Percentiles rank a stretch among this genome's conserved stretches.
Evolutionary conservation across 768 basidiomycete genomes (phyloP).

Genomic region (Mycena galericulata): DNA sequence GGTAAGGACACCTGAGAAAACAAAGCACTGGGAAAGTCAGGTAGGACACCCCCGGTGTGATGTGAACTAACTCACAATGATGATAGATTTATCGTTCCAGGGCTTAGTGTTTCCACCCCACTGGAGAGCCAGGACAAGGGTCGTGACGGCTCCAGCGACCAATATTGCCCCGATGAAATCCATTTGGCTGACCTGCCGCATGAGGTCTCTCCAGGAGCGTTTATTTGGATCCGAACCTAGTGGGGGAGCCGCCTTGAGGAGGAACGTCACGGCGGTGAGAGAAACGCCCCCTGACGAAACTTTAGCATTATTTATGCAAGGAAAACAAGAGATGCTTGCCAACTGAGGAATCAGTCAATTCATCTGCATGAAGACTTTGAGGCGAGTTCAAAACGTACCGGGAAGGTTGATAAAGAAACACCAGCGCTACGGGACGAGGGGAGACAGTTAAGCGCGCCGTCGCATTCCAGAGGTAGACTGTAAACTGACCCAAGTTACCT

Average conservation of each 20-base stretch:
- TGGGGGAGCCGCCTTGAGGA: conserved; percentile 29
- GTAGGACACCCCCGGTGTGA: neutral
- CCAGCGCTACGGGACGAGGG: too few relatives aligned
- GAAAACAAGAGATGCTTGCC: too few relatives aligned
- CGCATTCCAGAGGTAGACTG: too few relatives aligned
- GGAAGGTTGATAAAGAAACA: too few relatives aligned
- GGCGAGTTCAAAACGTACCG: too few relatives aligned
- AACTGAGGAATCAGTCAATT: neutral
- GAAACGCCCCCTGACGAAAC: conserved; percentile 28
- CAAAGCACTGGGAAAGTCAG: conserved; percentile 19
- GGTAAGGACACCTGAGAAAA: conserved; percentile 22
- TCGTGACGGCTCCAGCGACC: neutral
- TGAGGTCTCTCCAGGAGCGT: conserved; percentile 18
- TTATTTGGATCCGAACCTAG: conserved; percentile 29
- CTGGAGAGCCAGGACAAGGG: conserved; percentile 48
- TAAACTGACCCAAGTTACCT: conserved; percentile 7
- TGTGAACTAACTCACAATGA: conserved; percentile 29
- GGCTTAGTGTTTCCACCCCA: too few relatives aligned
- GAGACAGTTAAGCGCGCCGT: too few relatives aligned
- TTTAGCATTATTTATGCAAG: too few relatives aligned
- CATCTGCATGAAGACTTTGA: too few relatives aligned
- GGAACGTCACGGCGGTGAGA: conserved; percentile 21
- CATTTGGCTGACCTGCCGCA: conserved; percentile 4
- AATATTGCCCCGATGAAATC: neutral
- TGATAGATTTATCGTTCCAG: too few relatives aligned